Conservation (phyloP, 2,329 filamentous ascomycete genomes). For the Sclerotinia spermophila region DNA sequence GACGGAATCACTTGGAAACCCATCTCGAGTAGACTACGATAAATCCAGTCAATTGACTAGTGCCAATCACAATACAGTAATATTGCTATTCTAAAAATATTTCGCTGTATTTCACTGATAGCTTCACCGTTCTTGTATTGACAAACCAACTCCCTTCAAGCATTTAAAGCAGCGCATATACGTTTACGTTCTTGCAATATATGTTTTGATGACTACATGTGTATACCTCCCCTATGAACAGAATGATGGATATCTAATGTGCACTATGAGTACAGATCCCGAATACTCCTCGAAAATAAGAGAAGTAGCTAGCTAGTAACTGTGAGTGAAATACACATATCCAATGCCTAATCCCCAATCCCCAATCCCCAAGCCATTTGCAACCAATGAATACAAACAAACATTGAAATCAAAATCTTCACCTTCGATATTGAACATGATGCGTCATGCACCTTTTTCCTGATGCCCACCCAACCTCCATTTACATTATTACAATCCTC, state of each 20-base stretch:
- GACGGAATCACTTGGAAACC: neutral
- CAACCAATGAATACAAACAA: fast-evolving
- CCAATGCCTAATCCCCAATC: neutral
- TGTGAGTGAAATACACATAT: neutral
- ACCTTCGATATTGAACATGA: too few relatives aligned
- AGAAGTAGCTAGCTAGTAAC: neutral
- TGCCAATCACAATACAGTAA: neutral
- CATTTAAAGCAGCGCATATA: too few relatives aligned
- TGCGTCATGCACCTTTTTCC: too few relatives aligned
- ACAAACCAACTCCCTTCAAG: neutral
- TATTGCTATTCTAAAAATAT: neutral
- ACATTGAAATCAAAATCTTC: neutral
- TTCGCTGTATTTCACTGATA: neutral
- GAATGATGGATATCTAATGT: neutral
- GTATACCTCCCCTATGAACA: neutral
- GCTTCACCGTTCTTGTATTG: neutral
- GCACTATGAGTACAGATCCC: neutral
- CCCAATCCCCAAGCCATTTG: neutral
- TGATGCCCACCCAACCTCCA: too few relatives aligned
- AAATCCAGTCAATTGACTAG: neutral
- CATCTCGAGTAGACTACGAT: neutral
- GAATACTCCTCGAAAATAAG: neutral
- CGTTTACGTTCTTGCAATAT: neutral
- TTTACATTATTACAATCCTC: too few relatives aligned
- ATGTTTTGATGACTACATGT: neutral